These are phyloP conservation scores for Ophiobolus disseminans DNA, from an alignment of 2,329 filamentous ascomycete species.

Conservation along the genomic window DNA sequence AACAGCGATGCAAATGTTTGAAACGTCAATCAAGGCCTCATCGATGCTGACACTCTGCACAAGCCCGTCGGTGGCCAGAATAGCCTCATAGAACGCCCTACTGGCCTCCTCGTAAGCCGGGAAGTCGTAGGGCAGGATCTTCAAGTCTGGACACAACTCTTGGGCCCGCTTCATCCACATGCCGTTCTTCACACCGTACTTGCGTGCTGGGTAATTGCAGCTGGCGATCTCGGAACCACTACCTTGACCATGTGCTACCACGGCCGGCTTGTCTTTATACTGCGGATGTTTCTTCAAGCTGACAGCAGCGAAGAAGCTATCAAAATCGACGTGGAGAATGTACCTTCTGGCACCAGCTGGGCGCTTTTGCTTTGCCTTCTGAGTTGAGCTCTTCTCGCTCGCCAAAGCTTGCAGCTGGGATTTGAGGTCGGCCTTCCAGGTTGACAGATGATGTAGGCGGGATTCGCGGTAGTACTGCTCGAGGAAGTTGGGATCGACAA, in stretches of 20 bases:
- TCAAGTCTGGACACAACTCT: conserved; percentile 82
- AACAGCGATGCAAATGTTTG: conserved; percentile 69
- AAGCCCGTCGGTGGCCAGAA: conserved; percentile 78
- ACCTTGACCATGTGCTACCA: conserved; percentile 86
- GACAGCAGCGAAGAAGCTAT: conserved; percentile 97
- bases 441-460: conserved; percentile 90
- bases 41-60: conserved; percentile 98
- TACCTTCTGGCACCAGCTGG: conserved; percentile 75
- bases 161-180: conserved; percentile 99
- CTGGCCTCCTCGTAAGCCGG: conserved; percentile 93
- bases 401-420: conserved; percentile 83
- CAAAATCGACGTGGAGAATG: conserved; percentile 95
- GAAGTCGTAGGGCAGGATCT: conserved; percentile 95
- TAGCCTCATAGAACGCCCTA: conserved; percentile 82
- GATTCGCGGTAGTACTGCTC: conserved; percentile 96
- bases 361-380: conserved; percentile 60
- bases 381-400: conserved; percentile 67
- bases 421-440: conserved; percentile 96
- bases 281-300: conserved; percentile 81
- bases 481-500: conserved; percentile 90
- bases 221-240: conserved; percentile 93
- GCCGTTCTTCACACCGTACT: conserved; percentile 89
- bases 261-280: conserved; percentile 78
- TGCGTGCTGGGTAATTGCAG: conserved; percentile 91
- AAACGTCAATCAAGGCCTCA: conserved; percentile 88